Evolutionary conservation across 2,329 filamentous ascomycete genomes (phyloP).

Genomic region (Hymenoscyphus fraxineus): DNA sequence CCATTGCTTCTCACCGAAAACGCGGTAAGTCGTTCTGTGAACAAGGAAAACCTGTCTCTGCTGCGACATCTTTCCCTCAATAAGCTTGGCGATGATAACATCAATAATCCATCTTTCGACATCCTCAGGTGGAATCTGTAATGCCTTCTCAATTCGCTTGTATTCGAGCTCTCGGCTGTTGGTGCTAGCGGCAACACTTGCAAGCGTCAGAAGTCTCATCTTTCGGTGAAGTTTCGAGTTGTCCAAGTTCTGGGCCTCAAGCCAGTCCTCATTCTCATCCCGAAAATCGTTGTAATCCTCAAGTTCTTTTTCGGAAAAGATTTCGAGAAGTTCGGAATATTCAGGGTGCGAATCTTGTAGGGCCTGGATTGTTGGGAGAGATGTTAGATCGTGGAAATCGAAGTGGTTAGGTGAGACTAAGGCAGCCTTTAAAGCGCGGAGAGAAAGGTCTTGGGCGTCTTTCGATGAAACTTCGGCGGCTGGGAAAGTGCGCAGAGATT

Average conservation of each 20-base stretch:
- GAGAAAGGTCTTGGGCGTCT: constrained; percentile 59
- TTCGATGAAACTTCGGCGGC: constrained; percentile 54
- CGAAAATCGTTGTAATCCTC: constrained; percentile 96
- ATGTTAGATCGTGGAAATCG: constrained; percentile 69
- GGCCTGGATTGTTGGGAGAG: constrained; percentile 75
- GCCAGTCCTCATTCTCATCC: constrained; percentile 81
- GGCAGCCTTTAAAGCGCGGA: constrained; percentile 64
- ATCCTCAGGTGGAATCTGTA: constrained; percentile 77
- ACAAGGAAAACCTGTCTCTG: constrained; percentile 90
- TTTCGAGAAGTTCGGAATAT: constrained; percentile 88
- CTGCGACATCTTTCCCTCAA: constrained; percentile 95
- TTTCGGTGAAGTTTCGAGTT: constrained; percentile 78
- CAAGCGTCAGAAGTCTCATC: constrained; percentile 92
- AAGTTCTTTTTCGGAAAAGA: constrained; percentile 90
- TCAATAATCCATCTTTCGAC: constrained; percentile 99
- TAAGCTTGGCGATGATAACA: constrained; percentile 89
- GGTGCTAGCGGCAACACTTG: constrained; percentile 79
- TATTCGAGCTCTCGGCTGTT: constrained; percentile 88
- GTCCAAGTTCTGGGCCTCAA: constrained; percentile 73
- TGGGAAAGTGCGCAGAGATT: constrained; percentile 58
- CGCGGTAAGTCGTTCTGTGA: constrained; percentile 92
- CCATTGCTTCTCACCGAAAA: constrained; percentile 98
- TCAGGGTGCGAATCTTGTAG: constrained; percentile 79
- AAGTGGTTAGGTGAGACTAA: constrained; percentile 63
- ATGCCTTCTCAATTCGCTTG: constrained; percentile 73